Percentiles rank a stretch among this genome's conserved stretches.
phyloP scores from a whole-genome alignment of 768 basidiomycete genomes.

The Auriscalpium microsporum region DNA sequence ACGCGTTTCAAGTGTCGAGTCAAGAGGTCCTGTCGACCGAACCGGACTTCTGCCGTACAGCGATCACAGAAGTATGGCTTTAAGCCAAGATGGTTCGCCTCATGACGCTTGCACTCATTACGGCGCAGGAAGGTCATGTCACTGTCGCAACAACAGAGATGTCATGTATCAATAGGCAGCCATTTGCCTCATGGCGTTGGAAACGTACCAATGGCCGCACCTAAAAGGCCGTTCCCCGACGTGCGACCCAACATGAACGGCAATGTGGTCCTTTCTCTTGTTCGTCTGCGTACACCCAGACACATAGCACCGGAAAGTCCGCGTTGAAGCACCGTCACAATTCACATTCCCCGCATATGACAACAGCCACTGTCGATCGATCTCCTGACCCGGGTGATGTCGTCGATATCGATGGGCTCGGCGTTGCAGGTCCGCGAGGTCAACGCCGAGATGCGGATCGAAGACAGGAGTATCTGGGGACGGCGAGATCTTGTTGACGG shows the following conservation, averaged over 20 bases:
- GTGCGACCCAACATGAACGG: slow-evolving; percentile 67
- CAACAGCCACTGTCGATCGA: slow-evolving; percentile 58
- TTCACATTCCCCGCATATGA: slow-evolving; percentile 63
- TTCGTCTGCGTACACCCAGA: slow-evolving; percentile 58
- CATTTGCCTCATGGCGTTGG: no score
- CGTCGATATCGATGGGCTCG: slow-evolving; percentile 47
- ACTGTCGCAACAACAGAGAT: slow-evolving; percentile 28
- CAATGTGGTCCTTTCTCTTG: slow-evolving; percentile 66
- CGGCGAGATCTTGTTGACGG: not conserved
- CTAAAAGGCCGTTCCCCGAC: slow-evolving; percentile 59
- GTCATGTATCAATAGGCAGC: not conserved
- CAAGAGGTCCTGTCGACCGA: slow-evolving; percentile 61
- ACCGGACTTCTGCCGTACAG: slow-evolving; percentile 40
- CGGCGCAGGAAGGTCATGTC: slow-evolving; percentile 59
- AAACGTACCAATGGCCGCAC: slow-evolving; percentile 55
- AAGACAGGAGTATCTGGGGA: slow-evolving; percentile 37
- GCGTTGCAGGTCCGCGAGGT: slow-evolving; percentile 42
- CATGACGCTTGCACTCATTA: slow-evolving; percentile 73
- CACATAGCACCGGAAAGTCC: slow-evolving; percentile 63
- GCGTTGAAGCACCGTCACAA: slow-evolving; percentile 43
- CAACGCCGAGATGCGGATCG: slow-evolving; percentile 57
- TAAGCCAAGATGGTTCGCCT: slow-evolving; percentile 50
- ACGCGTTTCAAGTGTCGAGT: slow-evolving; percentile 55
- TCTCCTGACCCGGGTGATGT: slow-evolving; percentile 46
- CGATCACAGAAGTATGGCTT: slow-evolving; percentile 53